A percentile compares a stretch with the other conserved stretches of the same genome.
Evolutionary conservation across 495 filamentous ascomycete genomes (phyloP).

Genomic region (Annulohypoxylon bovei): DNA sequence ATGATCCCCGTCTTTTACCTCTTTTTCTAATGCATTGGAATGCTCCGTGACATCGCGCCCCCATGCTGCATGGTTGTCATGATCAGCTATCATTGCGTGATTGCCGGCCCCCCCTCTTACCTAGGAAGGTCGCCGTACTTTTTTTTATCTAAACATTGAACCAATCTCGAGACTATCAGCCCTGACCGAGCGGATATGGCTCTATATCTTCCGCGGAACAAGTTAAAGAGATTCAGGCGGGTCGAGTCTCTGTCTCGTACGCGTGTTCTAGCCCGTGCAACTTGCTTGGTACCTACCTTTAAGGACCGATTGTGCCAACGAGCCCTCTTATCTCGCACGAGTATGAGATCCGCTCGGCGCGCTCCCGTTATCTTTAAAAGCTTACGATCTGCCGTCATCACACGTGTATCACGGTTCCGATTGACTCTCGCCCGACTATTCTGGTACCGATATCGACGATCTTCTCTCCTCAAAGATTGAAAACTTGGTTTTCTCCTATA

Average conservation of each 20-base stretch:
- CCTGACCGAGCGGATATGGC: conserved; percentile 8
- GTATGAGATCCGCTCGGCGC: conserved; percentile 2
- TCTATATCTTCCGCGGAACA: background rate
- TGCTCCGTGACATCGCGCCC: conserved; percentile 30
- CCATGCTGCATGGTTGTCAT: conserved; percentile 33
- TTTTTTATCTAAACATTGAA: conserved; percentile 7
- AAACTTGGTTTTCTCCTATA: background rate
- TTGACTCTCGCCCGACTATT: background rate
- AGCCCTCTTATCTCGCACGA: conserved; percentile 12
- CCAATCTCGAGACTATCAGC: background rate
- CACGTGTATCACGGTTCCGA: background rate
- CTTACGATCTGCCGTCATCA: background rate
- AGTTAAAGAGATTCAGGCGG: background rate
- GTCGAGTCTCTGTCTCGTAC: background rate
- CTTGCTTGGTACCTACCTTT: background rate
- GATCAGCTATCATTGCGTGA: conserved; percentile 36
- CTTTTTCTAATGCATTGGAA: conserved; percentile 13
- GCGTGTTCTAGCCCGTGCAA: background rate
- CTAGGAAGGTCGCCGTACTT: conserved; percentile 29
- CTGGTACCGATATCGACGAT: background rate
- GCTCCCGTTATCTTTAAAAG: conserved; percentile 1
- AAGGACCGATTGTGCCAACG: conserved; percentile 29
- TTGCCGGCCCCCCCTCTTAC: conserved; percentile 33
- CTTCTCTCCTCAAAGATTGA: background rate
- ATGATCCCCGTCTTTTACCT: background rate